These are phyloP conservation scores for Hemileccinum impolitum DNA, from an alignment of 768 basidiomycete genomes.

Conservation along the genomic window DNA sequence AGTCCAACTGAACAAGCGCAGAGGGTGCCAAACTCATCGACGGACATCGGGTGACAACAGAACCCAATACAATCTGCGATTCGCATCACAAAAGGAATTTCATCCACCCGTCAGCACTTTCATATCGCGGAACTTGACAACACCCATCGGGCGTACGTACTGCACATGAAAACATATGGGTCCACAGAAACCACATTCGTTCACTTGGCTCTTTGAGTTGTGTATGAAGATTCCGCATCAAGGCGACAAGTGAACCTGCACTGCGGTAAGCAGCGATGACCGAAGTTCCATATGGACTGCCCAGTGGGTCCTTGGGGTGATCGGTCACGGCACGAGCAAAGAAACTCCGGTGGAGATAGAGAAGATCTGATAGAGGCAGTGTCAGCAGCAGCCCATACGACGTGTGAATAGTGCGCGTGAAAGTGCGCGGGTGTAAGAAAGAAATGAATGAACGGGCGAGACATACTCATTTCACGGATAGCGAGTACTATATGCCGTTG, in stretches of 20 bases:
- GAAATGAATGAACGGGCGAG: background rate
- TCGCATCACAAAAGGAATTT: constrained; percentile 5
- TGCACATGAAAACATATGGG: constrained; percentile 56
- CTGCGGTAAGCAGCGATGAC: constrained; percentile 74
- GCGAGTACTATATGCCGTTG: constrained; percentile 68
- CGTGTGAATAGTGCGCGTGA: background rate
- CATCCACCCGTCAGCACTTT: constrained; percentile 12
- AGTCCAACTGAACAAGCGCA: constrained; percentile 68
- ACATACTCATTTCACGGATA: constrained; percentile 66
- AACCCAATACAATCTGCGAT: constrained; percentile 60
- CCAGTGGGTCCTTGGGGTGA: constrained; percentile 69
- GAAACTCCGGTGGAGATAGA: constrained; percentile 71
- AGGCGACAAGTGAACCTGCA: constrained; percentile 65
- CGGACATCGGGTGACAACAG: constrained; percentile 74
- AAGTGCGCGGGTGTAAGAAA: background rate
- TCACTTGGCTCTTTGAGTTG: constrained; percentile 63
- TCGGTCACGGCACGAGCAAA: constrained; percentile 72
- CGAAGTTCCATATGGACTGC: constrained; percentile 68
- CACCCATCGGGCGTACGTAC: constrained; percentile 36
- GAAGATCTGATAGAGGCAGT: constrained; percentile 43
- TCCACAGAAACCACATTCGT: constrained; percentile 57
- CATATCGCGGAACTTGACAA: constrained; percentile 10
- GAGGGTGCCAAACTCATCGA: constrained; percentile 78
- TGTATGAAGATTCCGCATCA: constrained; percentile 65
- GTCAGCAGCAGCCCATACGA: constrained; percentile 13